These are phyloP conservation scores for Mycena galopus DNA, from an alignment of 768 basidiomycete species.

Conservation along the genomic window DNA sequence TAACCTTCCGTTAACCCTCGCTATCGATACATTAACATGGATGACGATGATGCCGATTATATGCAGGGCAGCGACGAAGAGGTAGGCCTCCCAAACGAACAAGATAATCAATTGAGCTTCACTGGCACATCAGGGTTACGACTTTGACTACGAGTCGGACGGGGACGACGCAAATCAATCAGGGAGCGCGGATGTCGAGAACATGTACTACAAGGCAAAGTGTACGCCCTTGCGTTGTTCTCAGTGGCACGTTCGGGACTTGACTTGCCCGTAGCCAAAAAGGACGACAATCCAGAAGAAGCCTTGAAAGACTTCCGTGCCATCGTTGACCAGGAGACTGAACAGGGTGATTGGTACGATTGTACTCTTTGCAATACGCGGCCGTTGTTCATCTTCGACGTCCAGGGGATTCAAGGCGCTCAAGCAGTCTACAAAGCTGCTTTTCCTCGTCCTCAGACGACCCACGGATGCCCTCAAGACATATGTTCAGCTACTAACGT, in stretches of 20 bases:
- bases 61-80: conserved; percentile 93
- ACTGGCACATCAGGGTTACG: conserved; percentile 77
- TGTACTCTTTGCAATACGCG: background rate
- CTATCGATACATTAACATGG: conserved; percentile 63
- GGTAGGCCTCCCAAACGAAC: conserved; percentile 51
- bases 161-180: conserved; percentile 86
- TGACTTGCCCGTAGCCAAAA: conserved; percentile 72
- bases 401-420: conserved; percentile 98
- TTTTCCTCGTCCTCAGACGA: conserved; percentile 83
- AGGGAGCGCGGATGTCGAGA: conserved; percentile 92
- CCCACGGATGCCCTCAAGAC: conserved; percentile 89
- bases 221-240: conserved; percentile 62
- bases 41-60: conserved; percentile 95
- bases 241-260: conserved; percentile 15
- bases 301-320: conserved; percentile 90
- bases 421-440: conserved; percentile 96
- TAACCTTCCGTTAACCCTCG: background rate
- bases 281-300: conserved; percentile 93
- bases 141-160: conserved; percentile 97
- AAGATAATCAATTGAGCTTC: conserved; percentile 24
- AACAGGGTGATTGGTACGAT: conserved; percentile 92
- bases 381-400: background rate
- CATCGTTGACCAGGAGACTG: conserved; percentile 92
- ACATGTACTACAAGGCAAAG: conserved; percentile 98
- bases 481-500: conserved; percentile 88